A percentile compares a stretch with the other conserved stretches of the same genome.
These are phyloP conservation scores for Gremmenia infestans DNA, from an alignment of 2,329 filamentous ascomycete species.

Conservation along the genomic window DNA sequence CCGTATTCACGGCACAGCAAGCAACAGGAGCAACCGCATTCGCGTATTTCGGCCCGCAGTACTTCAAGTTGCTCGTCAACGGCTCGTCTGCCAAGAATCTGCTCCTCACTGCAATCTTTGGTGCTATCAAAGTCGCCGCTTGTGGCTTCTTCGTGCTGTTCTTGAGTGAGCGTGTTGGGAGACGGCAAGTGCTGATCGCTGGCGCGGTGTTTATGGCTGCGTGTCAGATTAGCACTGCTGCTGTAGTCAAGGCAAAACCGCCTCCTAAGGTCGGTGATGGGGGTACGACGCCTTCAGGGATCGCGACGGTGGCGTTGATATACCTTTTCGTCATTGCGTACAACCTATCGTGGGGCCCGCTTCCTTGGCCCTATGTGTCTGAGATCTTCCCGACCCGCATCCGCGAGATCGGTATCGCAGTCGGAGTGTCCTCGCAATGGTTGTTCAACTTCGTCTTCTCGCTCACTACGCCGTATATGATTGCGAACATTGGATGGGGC, in stretches of 20 bases:
- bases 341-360: slow-evolving; percentile 46
- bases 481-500: slow-evolving; percentile 39
- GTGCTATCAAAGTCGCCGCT: slow-evolving; percentile 46
- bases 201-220: slow-evolving; percentile 41
- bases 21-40: slow-evolving; percentile 47
- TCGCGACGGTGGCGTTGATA: slow-evolving; percentile 48
- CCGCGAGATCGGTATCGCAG: slow-evolving; percentile 42
- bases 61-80: slow-evolving; percentile 43
- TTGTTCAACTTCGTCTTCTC: slow-evolving; percentile 48
- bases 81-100: slow-evolving; percentile 40
- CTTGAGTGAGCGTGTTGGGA: slow-evolving; percentile 44
- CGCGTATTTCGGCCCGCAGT: slow-evolving; percentile 48
- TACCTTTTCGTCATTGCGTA: slow-evolving; percentile 51
- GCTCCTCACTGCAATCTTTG: slow-evolving; percentile 48
- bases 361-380: slow-evolving; percentile 46
- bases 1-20: slow-evolving; percentile 31
- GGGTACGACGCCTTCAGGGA: slow-evolving; percentile 37
- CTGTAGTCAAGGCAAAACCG: slow-evolving; percentile 39
- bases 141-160: slow-evolving; percentile 49
- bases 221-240: slow-evolving; percentile 41
- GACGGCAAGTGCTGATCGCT: slow-evolving; percentile 37
- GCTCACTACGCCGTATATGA: slow-evolving; percentile 46
- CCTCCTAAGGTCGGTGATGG: slow-evolving; percentile 13
- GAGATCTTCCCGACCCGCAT: slow-evolving; percentile 47
- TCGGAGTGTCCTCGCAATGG: slow-evolving; percentile 47